These are phyloP conservation scores for Phalaenopsis hybrid DNA, from an alignment of 116 monocot species.

Conservation along the genomic window DNA sequence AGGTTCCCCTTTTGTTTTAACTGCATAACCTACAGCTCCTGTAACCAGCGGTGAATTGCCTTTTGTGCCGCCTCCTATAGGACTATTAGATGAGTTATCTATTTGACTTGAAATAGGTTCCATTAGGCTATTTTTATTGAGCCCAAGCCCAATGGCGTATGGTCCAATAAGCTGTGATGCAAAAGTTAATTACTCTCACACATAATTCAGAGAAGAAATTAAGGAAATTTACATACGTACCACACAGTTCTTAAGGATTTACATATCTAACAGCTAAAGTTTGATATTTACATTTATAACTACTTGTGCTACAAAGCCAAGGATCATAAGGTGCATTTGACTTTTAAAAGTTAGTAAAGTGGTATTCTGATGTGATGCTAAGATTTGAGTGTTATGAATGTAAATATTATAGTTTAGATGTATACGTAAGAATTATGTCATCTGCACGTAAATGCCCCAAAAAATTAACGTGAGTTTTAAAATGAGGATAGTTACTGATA, in stretches of 20 bases:
- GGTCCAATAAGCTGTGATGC: conserved; percentile 70
- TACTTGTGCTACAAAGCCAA: too few relatives aligned
- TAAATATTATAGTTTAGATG: too few relatives aligned
- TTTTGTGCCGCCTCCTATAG: conserved; percentile 15
- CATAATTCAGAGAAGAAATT: conserved; percentile 12
- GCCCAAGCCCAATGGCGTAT: conserved; percentile 44
- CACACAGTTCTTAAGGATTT: too few relatives aligned
- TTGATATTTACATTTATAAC: too few relatives aligned
- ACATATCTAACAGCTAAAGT: too few relatives aligned
- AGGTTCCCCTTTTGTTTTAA: conserved; percentile 33
- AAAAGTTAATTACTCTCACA: conserved; percentile 15
- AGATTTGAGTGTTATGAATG: too few relatives aligned
- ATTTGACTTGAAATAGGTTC: conserved; percentile 24
- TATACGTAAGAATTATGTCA: too few relatives aligned
- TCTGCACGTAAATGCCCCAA: too few relatives aligned
- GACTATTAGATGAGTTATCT: conserved; percentile 26
- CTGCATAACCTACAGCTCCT: conserved; percentile 18
- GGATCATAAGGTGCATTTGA: too few relatives aligned
- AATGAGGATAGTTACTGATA: conserved; percentile 38
- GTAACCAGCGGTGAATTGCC: conserved; percentile 10
- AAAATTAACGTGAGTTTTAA: background rate
- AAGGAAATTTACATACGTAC: too few relatives aligned
- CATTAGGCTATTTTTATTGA: conserved; percentile 23
- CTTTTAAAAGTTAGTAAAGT: too few relatives aligned
- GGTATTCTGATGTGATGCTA: too few relatives aligned